Base-by-base conservation (phyloP, 495 filamentous ascomycete genomes). In the Hypoxylon fuscum region DNA sequence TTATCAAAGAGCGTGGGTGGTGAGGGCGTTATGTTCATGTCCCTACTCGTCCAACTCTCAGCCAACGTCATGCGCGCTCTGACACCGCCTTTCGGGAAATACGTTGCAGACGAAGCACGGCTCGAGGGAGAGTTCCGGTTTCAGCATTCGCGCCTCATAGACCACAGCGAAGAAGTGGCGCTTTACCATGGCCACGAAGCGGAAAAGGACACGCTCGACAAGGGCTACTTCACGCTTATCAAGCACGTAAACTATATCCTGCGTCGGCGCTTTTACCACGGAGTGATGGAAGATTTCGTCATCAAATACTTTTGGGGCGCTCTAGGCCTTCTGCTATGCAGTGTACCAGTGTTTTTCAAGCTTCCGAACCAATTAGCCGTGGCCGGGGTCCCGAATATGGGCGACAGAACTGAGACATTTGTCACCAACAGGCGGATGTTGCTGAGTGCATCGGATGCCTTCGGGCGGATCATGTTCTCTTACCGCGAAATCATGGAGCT, bases 281-380 rank as follows among this genome's bases (percentile, higher is more conserved):
- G 92, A 10, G 88, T 98, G 60, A 97, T 98, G 95, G 96, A 98
- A 71, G 95, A 98, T 72, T 98, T 96, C 76, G 90, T 98, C 11
- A 94, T 98, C 68, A 98, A 98, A 76, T 98, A 98, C 69, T 95
- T 97, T 79, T 98, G 95, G 95, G 96, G 96, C 48, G 95, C 95
- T 3, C 65, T 98, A 42, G 95, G 95, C 5, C 82, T 98, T 66
- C 75, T 96, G 60, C 87, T 98, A n/a, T 98, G 96, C 79, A 94
- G 92, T 69, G 86, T 97, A 2, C 95, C 95, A 1, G 94, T 98
- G 0, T 98, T 98, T 74, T 90, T 98, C 81, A 92, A 90, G 76
- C 80, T 97, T 2, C 94, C 95, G 7, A 91, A 90, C 21, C 71
- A 75, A 45, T 47, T 72, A 17, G 84, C 85, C 44, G 74, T 78